These are phyloP conservation scores for Mortierella sp. DNA, from an alignment of 371 early-diverging fungal species.

Conservation along the genomic window DNA sequence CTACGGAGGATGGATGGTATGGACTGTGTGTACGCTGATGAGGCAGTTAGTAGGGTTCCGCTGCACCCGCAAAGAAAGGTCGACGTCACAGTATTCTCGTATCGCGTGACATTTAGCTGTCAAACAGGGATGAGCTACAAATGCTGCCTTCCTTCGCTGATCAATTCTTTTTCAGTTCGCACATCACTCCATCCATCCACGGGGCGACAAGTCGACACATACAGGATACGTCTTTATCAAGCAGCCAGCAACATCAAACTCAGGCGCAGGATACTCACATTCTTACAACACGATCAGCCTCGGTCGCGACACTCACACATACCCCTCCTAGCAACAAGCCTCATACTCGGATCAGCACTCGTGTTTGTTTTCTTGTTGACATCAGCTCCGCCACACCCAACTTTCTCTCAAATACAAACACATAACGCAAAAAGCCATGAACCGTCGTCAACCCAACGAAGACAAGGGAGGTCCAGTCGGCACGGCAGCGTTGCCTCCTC, in stretches of 20 bases:
- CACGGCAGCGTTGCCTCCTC: conserved; percentile 75
- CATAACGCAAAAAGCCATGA: conserved; percentile 21
- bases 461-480: conserved; percentile 46
- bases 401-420: neutral
- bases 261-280: neutral
- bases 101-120: neutral
- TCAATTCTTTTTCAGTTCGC: neutral
- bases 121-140: neutral
- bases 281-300: neutral
- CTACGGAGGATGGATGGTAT: too few species aligned
- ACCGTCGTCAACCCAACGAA: conserved; percentile 44
- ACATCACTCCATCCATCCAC: neutral
- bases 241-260: neutral
- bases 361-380: neutral
- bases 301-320: neutral
- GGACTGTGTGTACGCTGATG: too few species aligned
- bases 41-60: too few species aligned
- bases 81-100: neutral
- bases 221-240: neutral
- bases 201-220: neutral
- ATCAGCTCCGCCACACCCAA: neutral
- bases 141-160: neutral
- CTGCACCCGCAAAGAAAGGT: too few species aligned
- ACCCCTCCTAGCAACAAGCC: neutral
- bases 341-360: neutral